A percentile compares a stretch with the other conserved stretches of the same genome.
These are phyloP conservation scores for Citrus maxima DNA, from an alignment of 345 rosid species.

Conservation along the genomic window DNA sequence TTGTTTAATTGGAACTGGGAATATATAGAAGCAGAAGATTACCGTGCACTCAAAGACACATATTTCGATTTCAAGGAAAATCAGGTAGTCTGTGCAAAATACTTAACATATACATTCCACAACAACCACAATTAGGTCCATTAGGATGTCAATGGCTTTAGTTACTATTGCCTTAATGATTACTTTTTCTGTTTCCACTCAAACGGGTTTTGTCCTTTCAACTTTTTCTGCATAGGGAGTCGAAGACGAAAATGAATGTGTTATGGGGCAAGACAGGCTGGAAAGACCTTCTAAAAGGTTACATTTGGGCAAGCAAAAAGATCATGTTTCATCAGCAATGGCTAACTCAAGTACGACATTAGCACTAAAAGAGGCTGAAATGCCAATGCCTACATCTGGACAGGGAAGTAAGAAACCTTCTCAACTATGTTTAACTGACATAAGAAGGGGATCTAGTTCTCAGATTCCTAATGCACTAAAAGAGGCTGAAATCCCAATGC, in stretches of 20 bases:
- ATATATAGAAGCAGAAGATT: conserved; percentile 51
- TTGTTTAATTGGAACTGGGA: conserved; percentile 55
- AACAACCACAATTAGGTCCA: not conserved
- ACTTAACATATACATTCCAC: too few species aligned
- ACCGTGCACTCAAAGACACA: conserved; percentile 48
- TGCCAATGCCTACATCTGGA: not conserved
- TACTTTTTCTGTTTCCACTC: not conserved
- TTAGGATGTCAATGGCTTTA: not conserved
- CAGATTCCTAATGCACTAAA: not conserved
- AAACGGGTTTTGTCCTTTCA: conserved; percentile 1
- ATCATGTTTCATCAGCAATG: conserved; percentile 22
- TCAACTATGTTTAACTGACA: not conserved
- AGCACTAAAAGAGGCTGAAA: not conserved
- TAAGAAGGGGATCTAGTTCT: not conserved
- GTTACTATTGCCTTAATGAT: not conserved
- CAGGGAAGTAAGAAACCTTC: conserved; percentile 9
- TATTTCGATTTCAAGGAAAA: conserved; percentile 47
- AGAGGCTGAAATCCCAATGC: not conserved
- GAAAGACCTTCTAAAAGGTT: conserved; percentile 29
- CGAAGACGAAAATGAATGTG: conserved; percentile 7
- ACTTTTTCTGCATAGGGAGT: conserved; percentile 11
- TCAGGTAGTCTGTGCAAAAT: conserved; percentile 19
- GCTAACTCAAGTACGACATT: conserved; percentile 7
- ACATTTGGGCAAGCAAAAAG: conserved; percentile 17
- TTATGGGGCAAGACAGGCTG: conserved; percentile 1